A percentile compares a stretch with the other conserved stretches of the same genome.
These are phyloP conservation scores for Pogostemon cablin DNA, from an alignment of 257 asterid genomes.

Conservation along the genomic window DNA sequence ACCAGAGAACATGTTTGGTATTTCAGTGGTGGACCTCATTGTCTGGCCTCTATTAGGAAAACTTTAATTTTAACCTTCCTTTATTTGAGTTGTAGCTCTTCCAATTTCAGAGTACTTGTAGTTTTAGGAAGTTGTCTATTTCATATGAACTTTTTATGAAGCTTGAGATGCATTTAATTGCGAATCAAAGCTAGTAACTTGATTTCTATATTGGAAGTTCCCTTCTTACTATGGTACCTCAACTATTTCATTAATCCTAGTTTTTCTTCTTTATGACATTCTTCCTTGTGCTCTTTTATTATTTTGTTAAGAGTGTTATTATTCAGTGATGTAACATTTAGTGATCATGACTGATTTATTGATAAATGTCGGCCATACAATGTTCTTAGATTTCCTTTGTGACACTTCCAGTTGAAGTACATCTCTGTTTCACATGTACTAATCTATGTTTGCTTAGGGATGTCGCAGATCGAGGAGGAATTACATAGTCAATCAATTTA, in stretches of 20 bases:
- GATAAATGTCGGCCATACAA: background rate
- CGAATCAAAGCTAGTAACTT: conserved; percentile 25
- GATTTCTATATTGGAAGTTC: conserved; percentile 33
- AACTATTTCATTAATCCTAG: background rate
- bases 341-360: conserved; percentile 7
- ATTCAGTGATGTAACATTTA: background rate
- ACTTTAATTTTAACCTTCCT: conserved; percentile 46
- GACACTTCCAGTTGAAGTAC: conserved; percentile 28
- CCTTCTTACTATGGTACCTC: conserved; percentile 17
- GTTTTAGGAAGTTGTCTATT: conserved; percentile 39
- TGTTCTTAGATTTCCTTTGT: conserved; percentile 6
- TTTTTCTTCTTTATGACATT: background rate
- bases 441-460: conserved; percentile 10
- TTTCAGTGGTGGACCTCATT: conserved; percentile 48
- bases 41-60: conserved; percentile 61
- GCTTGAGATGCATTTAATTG: conserved; percentile 36
- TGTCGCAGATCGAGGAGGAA: conserved; percentile 43
- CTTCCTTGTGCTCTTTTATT: background rate
- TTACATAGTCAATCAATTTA: conserved; percentile 17
- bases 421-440: background rate
- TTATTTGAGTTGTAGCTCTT: conserved; percentile 45
- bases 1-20: conserved; percentile 43
- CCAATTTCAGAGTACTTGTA: conserved; percentile 31
- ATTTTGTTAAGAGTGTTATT: background rate
- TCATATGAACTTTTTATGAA: conserved; percentile 34